Evolutionary conservation across 2,329 filamentous ascomycete species (phyloP).

Genomic region (Hymenoscyphus salicellus): DNA sequence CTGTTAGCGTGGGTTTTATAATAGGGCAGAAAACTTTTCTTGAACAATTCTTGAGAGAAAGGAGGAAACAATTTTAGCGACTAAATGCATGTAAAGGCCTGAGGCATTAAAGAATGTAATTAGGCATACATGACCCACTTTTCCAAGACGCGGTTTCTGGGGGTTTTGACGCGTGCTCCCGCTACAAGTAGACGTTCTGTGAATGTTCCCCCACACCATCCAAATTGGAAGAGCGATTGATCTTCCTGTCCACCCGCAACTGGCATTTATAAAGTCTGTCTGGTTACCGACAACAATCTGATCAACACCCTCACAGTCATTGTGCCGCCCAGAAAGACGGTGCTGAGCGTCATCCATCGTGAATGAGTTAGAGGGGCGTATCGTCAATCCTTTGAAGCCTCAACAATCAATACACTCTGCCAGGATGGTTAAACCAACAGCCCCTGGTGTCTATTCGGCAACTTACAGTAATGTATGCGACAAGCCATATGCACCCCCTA

Average conservation of each 20-base stretch:
- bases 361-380: conserved; percentile 1
- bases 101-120: no score
- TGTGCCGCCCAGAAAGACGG: no score
- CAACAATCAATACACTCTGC: background rate
- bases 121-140: background rate
- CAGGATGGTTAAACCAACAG: conserved; percentile 36
- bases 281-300: background rate
- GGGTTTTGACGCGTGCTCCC: background rate
- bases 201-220: background rate
- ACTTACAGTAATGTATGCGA: conserved; percentile 64
- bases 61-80: no score
- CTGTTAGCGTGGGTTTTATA: no score
- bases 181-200: background rate
- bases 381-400: background rate
- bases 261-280: background rate
- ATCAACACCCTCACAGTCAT: background rate
- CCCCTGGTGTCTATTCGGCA: conserved; percentile 57
- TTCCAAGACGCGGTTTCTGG: background rate
- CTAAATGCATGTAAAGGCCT: no score
- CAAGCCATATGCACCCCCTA: background rate
- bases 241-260: background rate
- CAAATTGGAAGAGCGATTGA: background rate
- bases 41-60: no score
- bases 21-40: no score
- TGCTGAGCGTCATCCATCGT: background rate